Evolutionary conservation across 164 flowering plant genomes (phyloP), one percentile per base, ranked within the genome.

Genomic region (Aristolochia californica): DNA sequence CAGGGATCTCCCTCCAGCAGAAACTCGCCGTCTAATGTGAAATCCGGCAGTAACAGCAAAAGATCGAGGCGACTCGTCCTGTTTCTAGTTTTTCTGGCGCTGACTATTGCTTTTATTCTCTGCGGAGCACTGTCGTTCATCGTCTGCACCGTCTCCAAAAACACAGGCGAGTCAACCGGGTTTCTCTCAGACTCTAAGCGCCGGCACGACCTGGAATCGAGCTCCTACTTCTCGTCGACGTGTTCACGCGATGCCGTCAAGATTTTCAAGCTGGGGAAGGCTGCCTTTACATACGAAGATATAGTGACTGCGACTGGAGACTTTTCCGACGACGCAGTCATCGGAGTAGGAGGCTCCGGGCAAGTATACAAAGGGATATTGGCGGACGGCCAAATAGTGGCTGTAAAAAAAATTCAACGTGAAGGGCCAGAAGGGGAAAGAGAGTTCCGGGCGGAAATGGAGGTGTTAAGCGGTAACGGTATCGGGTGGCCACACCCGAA

Each of bases 381-480:
- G 63, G 94, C 89, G 0, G 96, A 88, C 62, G 97, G 96, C 16
- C 70, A 85, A 64, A 72, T 75, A 51, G 85, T 91, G 9, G 97
- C 97, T 0, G 83, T 88, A 45, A 91, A 91, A 77, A 87, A 83
- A 83, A 77, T 83, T 12, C 89, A 76, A 49, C 75, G 89, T 21
- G 88, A 82, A 56, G 97, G 97, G 0, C 25, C 66, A 2, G 95
- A 91, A 53, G 98, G 89, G 20, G 98, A 91, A 67, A 74, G 73
- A 43, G 98, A 88, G 57, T 91, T 88, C 67, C 67, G 66, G 14
- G 81, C 96, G 0, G 98, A 91, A 68, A 91, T 91, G 98, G 90
- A 91, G 65, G 87, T 78, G 14, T 61, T 91, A 23, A 75, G 77
- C 47, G 84, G 85, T 10, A 48, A 56, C 16, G 79, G 78, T 11